Base-by-base conservation (phyloP, 768 basidiomycete genomes). In the Tylopilus subfusipes region DNA sequence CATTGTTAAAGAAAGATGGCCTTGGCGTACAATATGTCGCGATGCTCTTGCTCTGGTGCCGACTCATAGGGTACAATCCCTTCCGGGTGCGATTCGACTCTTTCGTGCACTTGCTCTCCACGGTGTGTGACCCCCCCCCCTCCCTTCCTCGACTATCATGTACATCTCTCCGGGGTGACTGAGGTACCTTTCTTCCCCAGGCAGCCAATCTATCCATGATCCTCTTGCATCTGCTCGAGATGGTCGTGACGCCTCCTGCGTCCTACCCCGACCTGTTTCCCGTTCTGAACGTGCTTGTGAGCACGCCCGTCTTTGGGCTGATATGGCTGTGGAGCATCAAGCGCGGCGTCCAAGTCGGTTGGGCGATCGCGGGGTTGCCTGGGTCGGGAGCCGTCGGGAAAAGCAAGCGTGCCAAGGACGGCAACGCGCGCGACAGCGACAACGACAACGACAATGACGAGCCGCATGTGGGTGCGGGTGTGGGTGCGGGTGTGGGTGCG, bases 251-350 rank as follows among this genome's bases (percentile, higher is more conserved):
- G 3, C 85, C 93, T 9, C 92, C 93, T 11, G 19, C 78, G 6
- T 84, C 86, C 55, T 89, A 92, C 59, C 95, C 92, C 0, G 92
- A 96, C 68, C 69, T 97, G 38, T 97, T 82, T 67, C 74, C 88
- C 0, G 92, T 95, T 1, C 74, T 93, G 36, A 98, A 97, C 68
- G 84, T 93, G 3, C 79, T 93, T 16, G 65, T 94, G 42, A 84
- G 86, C 64, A 88, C 86, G 2, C 86, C 84, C 1, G 83, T 96
- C 18, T 96, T 98, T 66, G 80, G 76, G 8, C 68, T 91, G 27
- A 77, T 82, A n/a, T 98, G 90, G 90, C 64, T 93, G 16, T 97
- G 93, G 93, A 90, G 89, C 47, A 83, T 93, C 68, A 87, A 85
- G 59, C 85, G 88, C 44, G 81, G 88, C 21, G 66, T 93, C 22